Evolutionary conservation across 2,329 filamentous ascomycete genomes (phyloP).

Genomic region (Colletotrichum filicis): DNA sequence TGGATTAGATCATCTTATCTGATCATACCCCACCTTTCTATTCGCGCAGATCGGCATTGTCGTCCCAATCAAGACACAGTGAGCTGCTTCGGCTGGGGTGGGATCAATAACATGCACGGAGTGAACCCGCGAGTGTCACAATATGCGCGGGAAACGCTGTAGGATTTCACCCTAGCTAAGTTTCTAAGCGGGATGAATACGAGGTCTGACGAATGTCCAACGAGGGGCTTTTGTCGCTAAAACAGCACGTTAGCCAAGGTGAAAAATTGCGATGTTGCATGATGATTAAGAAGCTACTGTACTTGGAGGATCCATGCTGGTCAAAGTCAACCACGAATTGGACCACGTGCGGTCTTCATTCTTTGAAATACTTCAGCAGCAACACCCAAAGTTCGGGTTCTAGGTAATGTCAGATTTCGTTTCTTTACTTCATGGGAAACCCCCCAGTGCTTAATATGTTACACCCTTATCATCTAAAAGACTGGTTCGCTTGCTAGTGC

Average conservation of each 20-base stretch:
- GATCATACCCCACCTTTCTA: not conserved
- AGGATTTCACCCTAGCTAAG: not conserved
- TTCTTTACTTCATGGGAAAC: too few relatives aligned
- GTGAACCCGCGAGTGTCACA: not conserved
- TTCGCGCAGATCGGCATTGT: not conserved
- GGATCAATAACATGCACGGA: not conserved
- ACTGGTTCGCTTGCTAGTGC: too few relatives aligned
- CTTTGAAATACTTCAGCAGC: too few relatives aligned
- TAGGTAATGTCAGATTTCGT: too few relatives aligned
- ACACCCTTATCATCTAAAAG: too few relatives aligned
- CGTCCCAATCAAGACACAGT: not conserved
- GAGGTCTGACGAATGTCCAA: not conserved
- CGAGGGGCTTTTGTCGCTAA: not conserved
- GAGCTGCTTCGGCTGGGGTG: not conserved
- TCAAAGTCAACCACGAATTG: too few relatives aligned
- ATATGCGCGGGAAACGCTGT: not conserved
- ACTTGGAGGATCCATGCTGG: not conserved
- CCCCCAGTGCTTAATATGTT: too few relatives aligned
- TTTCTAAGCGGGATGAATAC: not conserved
- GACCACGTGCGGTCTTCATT: too few relatives aligned
- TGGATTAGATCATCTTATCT: conserved; percentile 15
- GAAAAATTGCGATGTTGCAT: not conserved
- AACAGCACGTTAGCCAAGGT: not conserved
- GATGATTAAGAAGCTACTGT: not conserved
- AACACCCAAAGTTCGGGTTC: too few relatives aligned